Conservation (phyloP, 2,329 filamentous ascomycete species). For the Trichophaea hybrida region DNA sequence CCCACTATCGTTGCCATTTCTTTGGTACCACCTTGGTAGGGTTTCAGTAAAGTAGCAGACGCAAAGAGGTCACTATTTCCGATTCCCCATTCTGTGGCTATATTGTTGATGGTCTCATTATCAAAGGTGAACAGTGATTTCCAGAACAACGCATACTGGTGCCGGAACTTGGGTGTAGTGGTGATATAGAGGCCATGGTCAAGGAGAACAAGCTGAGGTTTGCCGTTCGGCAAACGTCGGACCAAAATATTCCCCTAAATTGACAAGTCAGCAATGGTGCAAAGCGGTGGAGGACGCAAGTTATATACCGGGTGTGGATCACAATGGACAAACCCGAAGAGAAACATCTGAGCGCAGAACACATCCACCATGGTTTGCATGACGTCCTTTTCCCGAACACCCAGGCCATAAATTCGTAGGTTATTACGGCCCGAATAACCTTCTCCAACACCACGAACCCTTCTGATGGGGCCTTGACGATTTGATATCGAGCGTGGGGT, state of each 20-base stretch:
- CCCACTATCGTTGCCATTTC: constrained; percentile 20
- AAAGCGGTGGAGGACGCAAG: not conserved
- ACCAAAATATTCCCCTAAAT: constrained; percentile 76
- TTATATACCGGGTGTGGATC: constrained; percentile 61
- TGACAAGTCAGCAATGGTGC: not conserved
- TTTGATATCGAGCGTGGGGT: constrained; percentile 2
- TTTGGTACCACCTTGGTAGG: constrained; percentile 69
- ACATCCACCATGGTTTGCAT: constrained; percentile 96
- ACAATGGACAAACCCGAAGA: constrained; percentile 90
- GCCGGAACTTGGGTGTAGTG: constrained; percentile 69
- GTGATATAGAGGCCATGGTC: constrained; percentile 94
- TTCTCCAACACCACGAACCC: constrained; percentile 9
- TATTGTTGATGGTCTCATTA: constrained; percentile 58
- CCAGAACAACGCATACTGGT: constrained; percentile 62
- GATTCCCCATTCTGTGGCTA: constrained; percentile 74
- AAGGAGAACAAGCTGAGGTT: constrained; percentile 81
- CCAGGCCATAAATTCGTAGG: constrained; percentile 52
- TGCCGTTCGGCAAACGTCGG: constrained; percentile 55
- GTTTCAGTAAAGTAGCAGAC: constrained; percentile 73
- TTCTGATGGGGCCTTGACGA: constrained; percentile 2
- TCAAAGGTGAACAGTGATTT: constrained; percentile 88
- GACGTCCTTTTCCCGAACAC: constrained; percentile 66
- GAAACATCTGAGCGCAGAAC: constrained; percentile 95
- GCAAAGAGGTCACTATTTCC: constrained; percentile 83
- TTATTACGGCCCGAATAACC: constrained; percentile 8